A percentile compares a stretch with the other conserved stretches of the same genome.
phyloP scores from a whole-genome alignment of 1,284 basidiomycete species.

The Pisolithus thermaeus region DNA sequence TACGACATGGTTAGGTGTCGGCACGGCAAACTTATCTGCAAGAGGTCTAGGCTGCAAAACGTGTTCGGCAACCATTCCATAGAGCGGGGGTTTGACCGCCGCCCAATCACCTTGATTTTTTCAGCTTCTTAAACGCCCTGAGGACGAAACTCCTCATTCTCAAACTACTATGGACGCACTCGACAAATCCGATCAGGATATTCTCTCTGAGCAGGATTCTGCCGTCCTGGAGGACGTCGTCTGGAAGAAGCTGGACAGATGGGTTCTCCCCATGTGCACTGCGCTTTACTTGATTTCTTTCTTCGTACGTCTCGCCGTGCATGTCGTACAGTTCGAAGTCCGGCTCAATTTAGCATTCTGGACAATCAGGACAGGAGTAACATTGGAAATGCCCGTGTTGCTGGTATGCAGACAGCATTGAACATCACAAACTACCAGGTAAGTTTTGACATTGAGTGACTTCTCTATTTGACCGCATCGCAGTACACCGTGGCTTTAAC shows the following conservation, averaged over 20 bases:
- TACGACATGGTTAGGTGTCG: too few species aligned
- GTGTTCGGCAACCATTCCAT: too few species aligned
- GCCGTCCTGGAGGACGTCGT: slow-evolving; percentile 29
- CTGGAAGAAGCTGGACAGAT: slow-evolving; percentile 46
- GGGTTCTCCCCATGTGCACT: slow-evolving; percentile 42
- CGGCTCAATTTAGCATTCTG: not conserved
- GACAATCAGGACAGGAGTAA: slow-evolving; percentile 37
- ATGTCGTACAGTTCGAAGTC: not conserved
- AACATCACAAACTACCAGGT: slow-evolving; percentile 45
- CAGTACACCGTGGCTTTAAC: slow-evolving; percentile 49
- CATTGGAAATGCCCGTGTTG: slow-evolving; percentile 54
- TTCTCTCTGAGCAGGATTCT: slow-evolving; percentile 14
- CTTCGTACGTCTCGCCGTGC: slow-evolving; percentile 32
- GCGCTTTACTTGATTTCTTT: slow-evolving; percentile 49
- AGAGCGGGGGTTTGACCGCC: too few species aligned
- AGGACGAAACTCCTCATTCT: slow-evolving; percentile 6
- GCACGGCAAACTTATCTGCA: too few species aligned
- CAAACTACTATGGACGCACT: slow-evolving; percentile 8
- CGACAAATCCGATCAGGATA: slow-evolving; percentile 3
- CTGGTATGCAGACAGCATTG: slow-evolving; percentile 50
- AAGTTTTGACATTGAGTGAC: not conserved
- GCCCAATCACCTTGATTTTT: too few species aligned
- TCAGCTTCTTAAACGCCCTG: not conserved
- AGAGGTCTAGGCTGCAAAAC: too few species aligned
- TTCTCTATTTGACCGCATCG: not conserved